These are phyloP conservation scores for Breynia disticha DNA, from an alignment of 441 rosid species.

Conservation along the genomic window DNA sequence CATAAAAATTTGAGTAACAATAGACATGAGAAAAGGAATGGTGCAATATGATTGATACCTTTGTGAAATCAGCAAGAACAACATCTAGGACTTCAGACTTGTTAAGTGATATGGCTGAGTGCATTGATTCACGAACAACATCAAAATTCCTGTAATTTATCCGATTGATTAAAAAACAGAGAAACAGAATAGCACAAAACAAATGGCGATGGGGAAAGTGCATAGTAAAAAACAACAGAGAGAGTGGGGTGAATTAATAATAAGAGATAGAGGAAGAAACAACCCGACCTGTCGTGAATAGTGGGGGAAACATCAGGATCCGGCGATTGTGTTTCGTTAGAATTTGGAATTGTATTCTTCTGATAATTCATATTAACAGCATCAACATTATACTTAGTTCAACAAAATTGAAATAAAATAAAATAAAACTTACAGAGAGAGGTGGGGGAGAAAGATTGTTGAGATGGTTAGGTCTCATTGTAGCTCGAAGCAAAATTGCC, in stretches of 20 bases:
- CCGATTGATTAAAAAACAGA: neutral
- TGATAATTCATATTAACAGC: too few species aligned
- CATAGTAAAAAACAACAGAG: neutral
- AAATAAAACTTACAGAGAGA: slow-evolving; percentile 27
- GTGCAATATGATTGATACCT: slow-evolving; percentile 24
- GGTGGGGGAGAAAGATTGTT: slow-evolving; percentile 36
- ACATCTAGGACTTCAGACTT: slow-evolving; percentile 62
- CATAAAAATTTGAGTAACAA: neutral
- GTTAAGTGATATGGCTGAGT: slow-evolving; percentile 66
- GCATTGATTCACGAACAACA: slow-evolving; percentile 64
- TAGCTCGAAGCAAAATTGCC: slow-evolving; percentile 62
- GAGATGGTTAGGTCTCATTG: slow-evolving; percentile 44
- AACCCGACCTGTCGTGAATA: slow-evolving; percentile 24
- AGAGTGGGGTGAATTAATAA: neutral
- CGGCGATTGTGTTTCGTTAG: too few species aligned
- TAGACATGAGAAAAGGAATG: neutral
- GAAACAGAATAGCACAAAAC: neutral
- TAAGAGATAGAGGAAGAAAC: neutral
- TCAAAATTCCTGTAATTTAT: slow-evolving; percentile 42
- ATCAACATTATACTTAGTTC: too few species aligned
- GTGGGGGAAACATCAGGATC: slow-evolving; percentile 11
- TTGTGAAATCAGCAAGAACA: slow-evolving; percentile 63
- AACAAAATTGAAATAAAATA: neutral
- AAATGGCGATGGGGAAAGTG: neutral
- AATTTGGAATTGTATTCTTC: too few species aligned